Base-by-base conservation (phyloP, 2,329 filamentous ascomycete genomes). In the Oidium heveae region DNA sequence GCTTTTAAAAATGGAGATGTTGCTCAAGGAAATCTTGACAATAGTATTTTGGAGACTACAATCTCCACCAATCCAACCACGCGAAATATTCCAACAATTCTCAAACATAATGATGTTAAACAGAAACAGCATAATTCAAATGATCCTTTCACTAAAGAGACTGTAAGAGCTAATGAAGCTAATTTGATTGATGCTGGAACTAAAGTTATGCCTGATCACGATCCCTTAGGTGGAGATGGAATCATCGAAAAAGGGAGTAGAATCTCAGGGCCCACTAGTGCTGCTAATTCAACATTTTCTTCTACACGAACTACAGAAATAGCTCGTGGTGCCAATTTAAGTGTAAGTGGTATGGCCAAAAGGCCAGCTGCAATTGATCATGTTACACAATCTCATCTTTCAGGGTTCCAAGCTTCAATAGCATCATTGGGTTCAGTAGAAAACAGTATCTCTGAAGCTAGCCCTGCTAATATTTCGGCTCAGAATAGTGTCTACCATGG, bases 401-500 rank as follows among this genome's bases (percentile, higher is more conserved):
- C 71, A 62, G 54, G 70, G 65, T 61, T 71, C 66, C 55, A 66
- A 63, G 37, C 65, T 15, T 80, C 78, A 13, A 70, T 75, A 56
- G 36, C 66, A 15, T 79, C 77, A 1, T 39, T 15, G 37, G 44
- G n/a, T 32, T 80, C 77, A 0, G 66, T 75, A 54, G 77, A 79
- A 50, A 71, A 72, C 24, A 72, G 74, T 52, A 74, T 71, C 15
- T 71, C 74, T 16, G 75, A 77, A 63, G 68, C 75, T 7, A 80
- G 70, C 57, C 71, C 73, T 5, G 69, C 79, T 58, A 76, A 69
- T 60, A 77, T 75, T 6, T 74, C 77, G 41, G 75, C 75, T 4
- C 76, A 79, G 59, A 73, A 74, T 56, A 75, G 69, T 15, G 68
- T 79, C 13, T 71, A 74, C 50, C 76, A 79, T 58, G 73, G 74